Conservation (phyloP, 1,139 yeast genomes). For the Suhomyces kunorum region DNA sequence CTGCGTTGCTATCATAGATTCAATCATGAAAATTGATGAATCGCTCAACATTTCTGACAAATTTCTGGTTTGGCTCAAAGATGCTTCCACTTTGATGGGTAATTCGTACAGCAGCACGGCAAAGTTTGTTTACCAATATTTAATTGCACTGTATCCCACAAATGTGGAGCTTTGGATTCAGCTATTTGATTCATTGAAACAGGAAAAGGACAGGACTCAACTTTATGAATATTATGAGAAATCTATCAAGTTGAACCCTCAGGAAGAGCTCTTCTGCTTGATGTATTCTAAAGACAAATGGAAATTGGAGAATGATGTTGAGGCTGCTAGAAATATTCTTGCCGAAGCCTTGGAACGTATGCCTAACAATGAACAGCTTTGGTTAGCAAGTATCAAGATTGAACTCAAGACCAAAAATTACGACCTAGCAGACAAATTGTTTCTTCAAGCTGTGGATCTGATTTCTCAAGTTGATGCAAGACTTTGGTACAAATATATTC, state of each 20-base stretch:
- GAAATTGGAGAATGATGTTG: constrained; percentile 47
- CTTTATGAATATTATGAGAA: constrained; percentile 53
- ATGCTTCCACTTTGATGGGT: constrained; percentile 40
- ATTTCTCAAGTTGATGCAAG: constrained; percentile 43
- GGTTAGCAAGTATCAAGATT: constrained; percentile 72
- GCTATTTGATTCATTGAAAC: constrained; percentile 51
- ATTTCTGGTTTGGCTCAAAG: constrained; percentile 31
- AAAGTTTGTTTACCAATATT: constrained; percentile 47
- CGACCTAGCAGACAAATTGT: constrained; percentile 44
- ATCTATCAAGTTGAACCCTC: constrained; percentile 52
- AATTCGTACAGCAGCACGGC: constrained; percentile 38
- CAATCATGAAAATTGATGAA: constrained; percentile 21
- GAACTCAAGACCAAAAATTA: constrained; percentile 46
- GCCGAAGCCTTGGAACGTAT: constrained; percentile 42
- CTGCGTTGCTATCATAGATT: constrained; percentile 39
- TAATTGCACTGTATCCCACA: constrained; percentile 50
- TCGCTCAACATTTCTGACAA: constrained; percentile 7
- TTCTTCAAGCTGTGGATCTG: constrained; percentile 39
- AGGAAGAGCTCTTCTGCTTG: constrained; percentile 53
- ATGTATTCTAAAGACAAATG: constrained; percentile 76
- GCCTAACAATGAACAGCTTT: constrained; percentile 54
- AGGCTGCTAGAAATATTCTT: constrained; percentile 56
- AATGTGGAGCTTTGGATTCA: constrained; percentile 58
- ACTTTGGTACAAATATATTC: constrained; percentile 66
- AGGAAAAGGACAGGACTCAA: constrained; percentile 19